Base-by-base conservation (phyloP, 2,329 filamentous ascomycete species). In the Microsporum audouinii region DNA sequence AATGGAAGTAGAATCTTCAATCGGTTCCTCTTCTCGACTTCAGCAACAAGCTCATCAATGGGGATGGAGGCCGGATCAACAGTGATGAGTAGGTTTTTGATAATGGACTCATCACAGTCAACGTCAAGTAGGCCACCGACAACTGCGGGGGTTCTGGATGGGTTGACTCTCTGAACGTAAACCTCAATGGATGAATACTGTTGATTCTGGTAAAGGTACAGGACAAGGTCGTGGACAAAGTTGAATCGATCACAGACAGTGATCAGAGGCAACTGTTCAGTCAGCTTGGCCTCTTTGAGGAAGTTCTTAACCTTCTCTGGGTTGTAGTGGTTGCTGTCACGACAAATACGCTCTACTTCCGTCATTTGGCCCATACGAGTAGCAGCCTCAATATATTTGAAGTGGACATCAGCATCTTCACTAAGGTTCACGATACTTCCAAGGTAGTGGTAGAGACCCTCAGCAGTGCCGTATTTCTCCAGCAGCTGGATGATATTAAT, bases 241-340 rank as follows among this genome's bases (percentile, higher is more conserved):
- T 97, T 95, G 83, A 95, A 96, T n/a, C 92, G 89, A 72, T 99
- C 94, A 77, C 95, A 99, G 62, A 99, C 91, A 68, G 97, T 96
- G 77, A 99, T 99, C 60, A 99, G 80, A 49, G 94, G 94, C 49
- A 99, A 82, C 77, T 96, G 92, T 75, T 99, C 94, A 1, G 87
- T 86, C 51, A 99, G 80, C 66, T 87, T 88, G 60, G 94, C 92
- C 74, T 99, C 95, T 79, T 99, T 99, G 64, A 99, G 80, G 84
- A 97, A 99, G 79, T 99, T 99, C 82, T 96, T 96, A 62, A 96
- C 90, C 80, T 96, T 95, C 76, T 96, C 91, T 0, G 91, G 83
- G 73, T 96, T 92, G 77, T 91, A 92, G 71, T 83, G 82, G 73
- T 88, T 91, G 81, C 88, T 95, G 74, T 99, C 94, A 64, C 95